Conservation (phyloP, 2,329 filamentous ascomycete species). For the Paraphaeosphaeria minitans region DNA sequence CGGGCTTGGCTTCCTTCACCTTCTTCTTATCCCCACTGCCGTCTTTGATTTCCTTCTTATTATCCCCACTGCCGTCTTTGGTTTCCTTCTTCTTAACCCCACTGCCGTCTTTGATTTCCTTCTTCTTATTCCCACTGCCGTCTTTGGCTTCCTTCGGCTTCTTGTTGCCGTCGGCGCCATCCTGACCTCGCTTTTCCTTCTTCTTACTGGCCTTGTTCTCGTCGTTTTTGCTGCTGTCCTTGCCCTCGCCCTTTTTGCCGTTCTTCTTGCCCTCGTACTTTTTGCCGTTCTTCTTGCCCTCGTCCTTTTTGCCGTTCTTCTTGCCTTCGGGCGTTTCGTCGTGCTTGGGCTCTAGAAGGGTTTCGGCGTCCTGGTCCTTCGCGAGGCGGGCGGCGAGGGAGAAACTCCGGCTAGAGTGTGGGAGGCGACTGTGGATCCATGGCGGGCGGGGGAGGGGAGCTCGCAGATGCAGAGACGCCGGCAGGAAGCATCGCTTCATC, state of each 20-base stretch:
- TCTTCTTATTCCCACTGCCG: neutral
- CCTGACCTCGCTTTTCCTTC: no score
- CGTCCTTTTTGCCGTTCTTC: neutral
- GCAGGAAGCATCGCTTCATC: constrained; percentile 7
- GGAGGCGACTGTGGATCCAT: constrained; percentile 6
- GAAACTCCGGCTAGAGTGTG: neutral
- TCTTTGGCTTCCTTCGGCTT: neutral
- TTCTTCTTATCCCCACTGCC: neutral
- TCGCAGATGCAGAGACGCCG: neutral
- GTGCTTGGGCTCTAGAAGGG: neutral
- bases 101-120: neutral
- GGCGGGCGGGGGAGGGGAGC: constrained; percentile 1
- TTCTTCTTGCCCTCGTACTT: neutral
- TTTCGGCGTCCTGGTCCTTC: neutral
- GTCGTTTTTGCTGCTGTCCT: neutral
- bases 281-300: neutral
- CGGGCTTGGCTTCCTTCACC: neutral
- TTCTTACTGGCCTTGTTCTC: neutral
- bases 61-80: neutral
- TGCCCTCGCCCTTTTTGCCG: neutral
- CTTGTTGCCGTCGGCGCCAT: no score
- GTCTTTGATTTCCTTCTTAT: neutral
- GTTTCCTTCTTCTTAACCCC: neutral
- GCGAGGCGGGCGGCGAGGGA: constrained; percentile 1
- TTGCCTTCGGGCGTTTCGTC: neutral